phyloP scores from a whole-genome alignment of 257 asterid genomes.

The Vinca minor region DNA sequence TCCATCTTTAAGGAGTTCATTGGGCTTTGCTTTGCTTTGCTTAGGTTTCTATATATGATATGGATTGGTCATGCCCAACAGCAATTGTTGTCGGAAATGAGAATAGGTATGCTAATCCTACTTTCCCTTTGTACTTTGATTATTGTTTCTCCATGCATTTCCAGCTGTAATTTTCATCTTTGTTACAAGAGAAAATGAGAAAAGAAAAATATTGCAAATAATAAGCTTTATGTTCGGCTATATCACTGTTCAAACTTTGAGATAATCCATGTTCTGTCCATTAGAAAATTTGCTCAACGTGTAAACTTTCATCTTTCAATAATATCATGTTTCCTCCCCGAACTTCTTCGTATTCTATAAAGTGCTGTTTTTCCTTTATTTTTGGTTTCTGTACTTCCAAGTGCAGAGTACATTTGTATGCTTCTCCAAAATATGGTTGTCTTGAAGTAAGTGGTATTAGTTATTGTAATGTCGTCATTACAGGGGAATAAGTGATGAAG shows the following conservation, averaged over 20 bases:
- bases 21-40: constrained; percentile 21
- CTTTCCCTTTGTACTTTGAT: not conserved
- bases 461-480: constrained; percentile 19
- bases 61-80: constrained; percentile 92
- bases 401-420: not conserved
- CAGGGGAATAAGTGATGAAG: constrained; percentile 87
- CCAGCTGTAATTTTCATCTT: not conserved
- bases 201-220: not conserved
- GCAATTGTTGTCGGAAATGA: constrained; percentile 96
- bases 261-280: not conserved
- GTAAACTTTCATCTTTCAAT: not conserved
- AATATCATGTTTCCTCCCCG: not conserved
- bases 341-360: not conserved
- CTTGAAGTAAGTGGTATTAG: constrained; percentile 6
- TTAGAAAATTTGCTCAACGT: not conserved
- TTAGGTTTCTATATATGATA: constrained; percentile 76
- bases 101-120: constrained; percentile 32
- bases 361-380: not conserved
- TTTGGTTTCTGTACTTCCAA: not conserved
- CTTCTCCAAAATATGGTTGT: not conserved
- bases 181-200: not conserved
- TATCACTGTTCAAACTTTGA: not conserved
- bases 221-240: not conserved
- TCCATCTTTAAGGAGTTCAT: not conserved
- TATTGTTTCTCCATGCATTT: not conserved